Base-by-base conservation (phyloP, 2,329 filamentous ascomycete species). In the Fusarium anthophilum region DNA sequence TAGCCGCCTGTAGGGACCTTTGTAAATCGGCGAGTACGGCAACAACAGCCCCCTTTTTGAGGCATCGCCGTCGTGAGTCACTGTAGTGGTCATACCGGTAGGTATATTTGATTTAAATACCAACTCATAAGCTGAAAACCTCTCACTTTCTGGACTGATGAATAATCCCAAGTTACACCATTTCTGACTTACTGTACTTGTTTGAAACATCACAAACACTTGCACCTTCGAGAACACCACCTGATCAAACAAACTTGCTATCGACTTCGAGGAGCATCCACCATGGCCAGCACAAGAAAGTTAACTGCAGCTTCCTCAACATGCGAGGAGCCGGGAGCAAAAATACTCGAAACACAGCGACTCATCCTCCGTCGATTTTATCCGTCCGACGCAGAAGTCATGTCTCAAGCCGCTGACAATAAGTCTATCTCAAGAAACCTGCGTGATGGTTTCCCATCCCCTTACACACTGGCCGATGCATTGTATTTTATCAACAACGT, bases 401-500 rank as follows among this genome's bases (percentile, higher is more conserved):
- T 85, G 39, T 74, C 82, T 9, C 62, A 61, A 8, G 81, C 79
- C 2, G 85, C 80, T 63, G 82, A 88, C 78, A 80, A 85, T 67
- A 76, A 77, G 15, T 70, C 81, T 26, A 78, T 89, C 8, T 73
- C 79, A 3, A 68, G 62, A 17, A 81, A 79, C 73, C 82, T 89
- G 82, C 83, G 84, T 64, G 79, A 86, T 74, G 70, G 79, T 45
- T 88, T 88, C 64, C 85, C 86, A 6, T 76, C 72, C 15, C 87
- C 87, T 1, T 88, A 88, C 78, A 84, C 81, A 1, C 72, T 83
- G 14, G 78, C 80, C 13, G 78, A 83, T 55, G 84, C 85, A 5
- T 72, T 83, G 26, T 45, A 20, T n/a, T 86, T 82, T 77, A 80
- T 87, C 69, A 57, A 62, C 44, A 60, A 65, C 43, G 64, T 66